Evolutionary conservation across 371 early-diverging fungal species (phyloP), one percentile per base, ranked within the genome.

Genomic region (Polyrhizophydium stewartii): DNA sequence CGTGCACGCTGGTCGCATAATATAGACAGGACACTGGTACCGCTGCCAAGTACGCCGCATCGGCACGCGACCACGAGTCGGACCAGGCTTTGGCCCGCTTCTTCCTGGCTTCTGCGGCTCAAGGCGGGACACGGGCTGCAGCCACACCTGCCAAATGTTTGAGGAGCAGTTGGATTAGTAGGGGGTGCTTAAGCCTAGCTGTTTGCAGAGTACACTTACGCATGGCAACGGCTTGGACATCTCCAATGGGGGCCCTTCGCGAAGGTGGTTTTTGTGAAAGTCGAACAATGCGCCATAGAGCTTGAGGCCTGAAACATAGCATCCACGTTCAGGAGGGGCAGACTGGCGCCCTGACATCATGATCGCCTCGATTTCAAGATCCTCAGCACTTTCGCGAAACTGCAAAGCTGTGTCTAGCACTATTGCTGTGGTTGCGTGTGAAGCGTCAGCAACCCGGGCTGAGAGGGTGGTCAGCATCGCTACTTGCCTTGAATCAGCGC

Each of bases 221-320:
- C 71, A 65, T 33, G 66, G 66, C 25, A 70, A 43, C 13, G 33
- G 24, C 19, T 46, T 53, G 2, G 33, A n/a, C 1, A 58, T 24
- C 31, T 72, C 69, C 13, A 37, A 41, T 22, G 64, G 51, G 53
- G 38, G 53, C 24, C 24, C 31, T 19, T 65, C 69, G 30, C 58
- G 55, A 17, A 72, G 50, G 16, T 37, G 21, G 25, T 51, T 62
- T 27, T 59, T 56, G 37, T 56, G 57, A 5, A 47, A 57, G 35
- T 72, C 69, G 55, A 62, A 72, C 12, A 60, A 47, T 1, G 68
- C 72, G 22, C 69, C 69, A 19, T 55, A 24, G 21, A 72, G 46
- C 1, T 21, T 9, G 3, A 72, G 55, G 2, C 72, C 72, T 5
- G 59, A 33, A 5, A 68, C 59, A 50, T 63, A 72, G 27, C 55